Percentiles rank a stretch among this genome's conserved stretches.
These are phyloP conservation scores for Colletotrichum aenigma DNA, from an alignment of 2,329 filamentous ascomycete species.

Conservation along the genomic window DNA sequence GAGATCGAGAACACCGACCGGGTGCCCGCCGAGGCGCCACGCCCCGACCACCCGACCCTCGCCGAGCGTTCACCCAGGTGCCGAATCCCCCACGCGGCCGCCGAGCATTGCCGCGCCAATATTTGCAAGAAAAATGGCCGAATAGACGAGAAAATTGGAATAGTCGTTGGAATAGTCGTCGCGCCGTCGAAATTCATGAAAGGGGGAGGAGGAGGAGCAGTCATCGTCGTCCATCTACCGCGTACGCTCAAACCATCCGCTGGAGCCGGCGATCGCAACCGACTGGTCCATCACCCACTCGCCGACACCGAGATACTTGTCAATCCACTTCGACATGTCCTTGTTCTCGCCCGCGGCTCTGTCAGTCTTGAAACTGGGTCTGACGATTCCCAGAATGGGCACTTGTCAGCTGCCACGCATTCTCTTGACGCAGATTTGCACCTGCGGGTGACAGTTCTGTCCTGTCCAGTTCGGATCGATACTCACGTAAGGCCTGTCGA, in stretches of 20 bases:
- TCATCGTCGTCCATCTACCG: slow-evolving; percentile 53
- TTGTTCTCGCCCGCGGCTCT: slow-evolving; percentile 80
- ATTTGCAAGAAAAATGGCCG: not conserved
- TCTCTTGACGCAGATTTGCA: not conserved
- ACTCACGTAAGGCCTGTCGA: slow-evolving; percentile 98
- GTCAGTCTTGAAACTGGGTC: slow-evolving; percentile 86
- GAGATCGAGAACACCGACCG: not conserved
- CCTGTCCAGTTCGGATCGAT: not conserved
- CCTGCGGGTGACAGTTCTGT: not conserved
- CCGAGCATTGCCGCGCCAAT: not conserved
- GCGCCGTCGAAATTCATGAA: not conserved
- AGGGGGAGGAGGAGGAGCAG: not conserved
- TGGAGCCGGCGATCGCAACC: slow-evolving; percentile 86
- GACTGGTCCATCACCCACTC: slow-evolving; percentile 99
- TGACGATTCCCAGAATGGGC: slow-evolving; percentile 46
- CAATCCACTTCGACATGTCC: slow-evolving; percentile 85
- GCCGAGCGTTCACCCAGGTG: not conserved
- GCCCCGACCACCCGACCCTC: not conserved
- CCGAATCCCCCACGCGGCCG: not conserved
- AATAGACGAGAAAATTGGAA: not conserved
- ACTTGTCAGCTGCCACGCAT: slow-evolving; percentile 45
- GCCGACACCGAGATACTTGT: slow-evolving; percentile 91
- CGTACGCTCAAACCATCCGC: slow-evolving; percentile 89
- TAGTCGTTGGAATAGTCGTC: not conserved
- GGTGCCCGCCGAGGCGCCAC: not conserved